Conservation (phyloP, 2,329 filamentous ascomycete species). For the Sclerotinia glacialis region DNA sequence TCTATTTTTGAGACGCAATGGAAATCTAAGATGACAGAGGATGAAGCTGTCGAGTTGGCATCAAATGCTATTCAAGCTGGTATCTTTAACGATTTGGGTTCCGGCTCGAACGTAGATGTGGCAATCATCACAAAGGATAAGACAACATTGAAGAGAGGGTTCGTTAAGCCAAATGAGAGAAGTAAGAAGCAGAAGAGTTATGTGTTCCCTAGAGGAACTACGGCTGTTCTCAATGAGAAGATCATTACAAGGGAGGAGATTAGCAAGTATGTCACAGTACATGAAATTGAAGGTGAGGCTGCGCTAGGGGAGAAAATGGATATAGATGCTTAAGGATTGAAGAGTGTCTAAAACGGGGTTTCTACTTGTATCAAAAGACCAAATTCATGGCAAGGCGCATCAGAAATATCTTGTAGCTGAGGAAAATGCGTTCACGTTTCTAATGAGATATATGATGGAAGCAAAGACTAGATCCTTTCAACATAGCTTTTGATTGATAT, state of each 20-base stretch:
- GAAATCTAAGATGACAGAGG: conserved; percentile 72
- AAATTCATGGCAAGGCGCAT: conserved; percentile 22
- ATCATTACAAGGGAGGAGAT: conserved; percentile 92
- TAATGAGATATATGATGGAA: conserved; percentile 16
- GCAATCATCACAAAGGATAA: conserved; percentile 94
- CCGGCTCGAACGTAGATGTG: conserved; percentile 95
- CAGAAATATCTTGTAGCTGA: conserved; percentile 28
- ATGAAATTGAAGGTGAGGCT: conserved; percentile 62
- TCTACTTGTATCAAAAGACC: conserved; percentile 21
- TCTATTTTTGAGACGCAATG: conserved; percentile 96
- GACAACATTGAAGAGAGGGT: conserved; percentile 89
- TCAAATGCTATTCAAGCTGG: conserved; percentile 88
- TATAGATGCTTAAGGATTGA: conserved; percentile 53
- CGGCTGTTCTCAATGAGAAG: conserved; percentile 92
- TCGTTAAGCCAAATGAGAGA: conserved; percentile 88
- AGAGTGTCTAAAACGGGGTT: conserved; percentile 6
- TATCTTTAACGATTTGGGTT: conserved; percentile 98
- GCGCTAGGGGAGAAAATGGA: conserved; percentile 69
- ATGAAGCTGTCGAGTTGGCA: conserved; percentile 79
- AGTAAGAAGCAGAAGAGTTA: conserved; percentile 92
- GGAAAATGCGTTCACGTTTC: conserved; percentile 9
- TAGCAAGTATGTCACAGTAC: conserved; percentile 87
- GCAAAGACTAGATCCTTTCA: neutral
- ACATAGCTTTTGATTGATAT: neutral
- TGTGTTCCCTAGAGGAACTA: conserved; percentile 86